Conservation (phyloP, 169 alveolate genomes). For the Plasmodium vivax region DNA sequence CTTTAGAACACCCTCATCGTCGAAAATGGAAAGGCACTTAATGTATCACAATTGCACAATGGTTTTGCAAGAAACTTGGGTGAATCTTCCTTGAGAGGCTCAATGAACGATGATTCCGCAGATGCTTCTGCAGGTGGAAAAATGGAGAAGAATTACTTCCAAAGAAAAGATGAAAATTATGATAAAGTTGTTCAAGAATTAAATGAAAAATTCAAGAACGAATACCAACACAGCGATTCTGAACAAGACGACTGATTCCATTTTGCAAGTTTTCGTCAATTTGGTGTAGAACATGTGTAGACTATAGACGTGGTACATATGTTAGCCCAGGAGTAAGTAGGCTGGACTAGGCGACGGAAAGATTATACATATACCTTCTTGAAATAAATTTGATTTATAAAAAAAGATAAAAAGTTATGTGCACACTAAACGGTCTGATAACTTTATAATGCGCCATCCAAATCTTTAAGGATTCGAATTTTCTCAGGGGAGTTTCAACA, state of each 20-base stretch:
- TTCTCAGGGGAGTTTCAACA: not conserved
- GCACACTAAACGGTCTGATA: not conserved
- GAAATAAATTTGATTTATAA: not conserved
- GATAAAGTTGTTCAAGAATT: not conserved
- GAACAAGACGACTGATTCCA: not conserved
- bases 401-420: not conserved
- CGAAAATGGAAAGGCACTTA: not conserved
- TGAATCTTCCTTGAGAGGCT: not conserved
- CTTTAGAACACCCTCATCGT: not conserved
- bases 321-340: no score
- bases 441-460: not conserved
- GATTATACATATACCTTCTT: not conserved
- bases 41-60: not conserved
- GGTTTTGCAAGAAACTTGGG: not conserved
- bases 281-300: not conserved
- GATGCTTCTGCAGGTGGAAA: not conserved
- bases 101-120: not conserved
- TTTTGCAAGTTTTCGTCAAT: not conserved
- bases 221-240: not conserved
- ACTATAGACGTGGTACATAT: not conserved
- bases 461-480: not conserved
- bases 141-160: not conserved
- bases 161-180: not conserved
- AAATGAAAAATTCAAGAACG: not conserved
- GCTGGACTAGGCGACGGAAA: not conserved